Conservation (phyloP, 768 basidiomycete genomes). For the Trametes cubensis region DNA sequence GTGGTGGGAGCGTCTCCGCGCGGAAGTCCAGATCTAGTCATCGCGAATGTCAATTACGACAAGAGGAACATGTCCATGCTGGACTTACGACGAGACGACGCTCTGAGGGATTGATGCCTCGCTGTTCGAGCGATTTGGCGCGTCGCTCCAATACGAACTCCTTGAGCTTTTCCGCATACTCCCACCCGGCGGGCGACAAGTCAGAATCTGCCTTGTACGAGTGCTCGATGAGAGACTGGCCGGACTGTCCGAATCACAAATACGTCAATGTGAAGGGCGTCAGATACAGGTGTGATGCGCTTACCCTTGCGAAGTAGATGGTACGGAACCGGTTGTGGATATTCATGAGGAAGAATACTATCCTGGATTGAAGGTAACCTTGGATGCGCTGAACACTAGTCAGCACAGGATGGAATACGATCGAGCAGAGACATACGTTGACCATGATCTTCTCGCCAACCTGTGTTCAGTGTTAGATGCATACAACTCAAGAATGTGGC, state of each 20-base stretch:
- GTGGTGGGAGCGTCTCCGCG: conserved; percentile 89
- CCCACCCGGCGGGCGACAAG: conserved; percentile 92
- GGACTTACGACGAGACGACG: conserved; percentile 66
- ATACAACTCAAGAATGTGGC: conserved; percentile 17
- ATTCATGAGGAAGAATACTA: conserved; percentile 99
- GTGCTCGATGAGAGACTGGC: conserved; percentile 97
- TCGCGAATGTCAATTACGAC: neutral
- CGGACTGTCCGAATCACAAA: conserved; percentile 60
- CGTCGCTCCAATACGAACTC: conserved; percentile 89
- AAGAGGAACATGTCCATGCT: neutral
- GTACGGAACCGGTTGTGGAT: conserved; percentile 92
- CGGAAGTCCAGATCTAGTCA: conserved; percentile 93
- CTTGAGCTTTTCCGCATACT: conserved; percentile 87
- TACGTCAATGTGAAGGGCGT: neutral
- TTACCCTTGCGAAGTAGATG: conserved; percentile 94
- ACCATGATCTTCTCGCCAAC: conserved; percentile 96
- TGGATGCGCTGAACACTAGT: conserved; percentile 62
- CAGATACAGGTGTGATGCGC: conserved; percentile 32
- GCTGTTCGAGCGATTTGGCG: conserved; percentile 71
- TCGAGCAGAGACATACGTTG: conserved; percentile 58
- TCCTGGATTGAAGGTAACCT: conserved; percentile 89
- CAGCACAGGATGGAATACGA: conserved; percentile 2
- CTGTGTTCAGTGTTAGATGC: conserved; percentile 39
- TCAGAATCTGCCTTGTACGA: conserved; percentile 99
- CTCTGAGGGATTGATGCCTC: conserved; percentile 62